Conservation (phyloP, 768 basidiomycete genomes). For the Lentinula detonsa region DNA sequence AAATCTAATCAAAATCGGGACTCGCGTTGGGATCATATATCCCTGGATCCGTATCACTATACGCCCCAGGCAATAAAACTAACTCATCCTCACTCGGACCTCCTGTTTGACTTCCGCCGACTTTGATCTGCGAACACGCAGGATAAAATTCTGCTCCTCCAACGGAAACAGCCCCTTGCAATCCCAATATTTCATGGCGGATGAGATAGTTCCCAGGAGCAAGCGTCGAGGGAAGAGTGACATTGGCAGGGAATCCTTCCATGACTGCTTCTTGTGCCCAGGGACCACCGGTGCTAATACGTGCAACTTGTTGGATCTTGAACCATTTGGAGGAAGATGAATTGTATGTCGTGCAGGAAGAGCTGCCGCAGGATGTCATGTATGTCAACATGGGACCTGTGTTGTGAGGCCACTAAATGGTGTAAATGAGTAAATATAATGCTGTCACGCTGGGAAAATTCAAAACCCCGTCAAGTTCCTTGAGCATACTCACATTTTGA, state of each 20-base stretch:
- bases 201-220: slow-evolving; percentile 68
- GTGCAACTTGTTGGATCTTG: slow-evolving; percentile 35
- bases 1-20: not conserved
- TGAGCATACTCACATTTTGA: slow-evolving; percentile 16
- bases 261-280: slow-evolving; percentile 54
- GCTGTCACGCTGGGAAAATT: slow-evolving; percentile 7
- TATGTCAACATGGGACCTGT: slow-evolving; percentile 47
- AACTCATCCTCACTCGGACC: slow-evolving; percentile 40
- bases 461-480: slow-evolving; percentile 9
- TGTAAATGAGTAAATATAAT: not conserved
- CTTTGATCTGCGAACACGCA: slow-evolving; percentile 52
- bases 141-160: slow-evolving; percentile 82
- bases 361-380: slow-evolving; percentile 37
- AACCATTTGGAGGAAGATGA: slow-evolving; percentile 39
- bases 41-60: slow-evolving; percentile 64
- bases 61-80: slow-evolving; percentile 68
- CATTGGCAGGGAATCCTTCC: slow-evolving; percentile 31
- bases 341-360: slow-evolving; percentile 33
- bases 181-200: slow-evolving; percentile 76
- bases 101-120: slow-evolving; percentile 51
- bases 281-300: slow-evolving; percentile 18
- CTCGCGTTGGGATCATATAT: slow-evolving; percentile 37
- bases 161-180: slow-evolving; percentile 47
- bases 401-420: slow-evolving; percentile 34
- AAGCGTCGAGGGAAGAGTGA: slow-evolving; percentile 44